Percentiles rank a stretch among this genome's conserved stretches.
These are phyloP conservation scores for Neurospora pannonica DNA, from an alignment of 495 filamentous ascomycete species.

Conservation along the genomic window DNA sequence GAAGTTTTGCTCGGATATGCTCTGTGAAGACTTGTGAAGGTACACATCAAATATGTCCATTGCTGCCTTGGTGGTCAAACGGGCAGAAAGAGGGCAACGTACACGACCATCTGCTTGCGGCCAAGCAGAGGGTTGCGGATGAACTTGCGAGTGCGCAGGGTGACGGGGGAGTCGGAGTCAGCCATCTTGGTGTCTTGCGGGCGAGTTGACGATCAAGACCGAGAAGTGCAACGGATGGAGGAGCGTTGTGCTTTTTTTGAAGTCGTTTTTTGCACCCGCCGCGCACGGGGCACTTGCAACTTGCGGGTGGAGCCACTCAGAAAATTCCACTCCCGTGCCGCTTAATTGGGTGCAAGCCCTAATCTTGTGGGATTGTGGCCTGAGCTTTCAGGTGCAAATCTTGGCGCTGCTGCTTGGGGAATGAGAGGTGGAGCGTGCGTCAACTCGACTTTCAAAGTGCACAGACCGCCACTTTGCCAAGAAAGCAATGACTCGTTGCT, in stretches of 20 bases:
- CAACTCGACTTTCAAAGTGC: background rate
- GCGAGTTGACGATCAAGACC: conserved; percentile 17
- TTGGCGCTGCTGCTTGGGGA: background rate
- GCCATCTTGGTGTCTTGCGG: conserved; percentile 54
- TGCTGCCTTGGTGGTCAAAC: background rate
- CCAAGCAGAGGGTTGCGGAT: conserved; percentile 97
- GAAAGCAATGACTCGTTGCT: background rate
- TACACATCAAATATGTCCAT: background rate
- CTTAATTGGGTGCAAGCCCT: conserved; percentile 24
- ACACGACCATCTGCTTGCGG: conserved; percentile 99
- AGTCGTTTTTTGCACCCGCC: conserved; percentile 16
- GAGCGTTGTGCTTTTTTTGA: conserved; percentile 9
- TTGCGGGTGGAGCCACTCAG: conserved; percentile 15
- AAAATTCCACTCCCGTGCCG: conserved; percentile 19
- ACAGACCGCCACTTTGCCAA: background rate
- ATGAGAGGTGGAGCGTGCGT: background rate
- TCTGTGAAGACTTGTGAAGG: background rate
- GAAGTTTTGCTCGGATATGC: background rate
- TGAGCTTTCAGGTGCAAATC: conserved; percentile 4
- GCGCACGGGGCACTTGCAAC: conserved; percentile 4
- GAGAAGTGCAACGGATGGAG: conserved; percentile 3
- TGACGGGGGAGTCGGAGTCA: conserved; percentile 76
- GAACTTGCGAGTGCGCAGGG: conserved; percentile 99
- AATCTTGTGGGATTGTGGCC: conserved; percentile 10
- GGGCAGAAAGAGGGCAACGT: conserved; percentile 42